A percentile compares a stretch with the other conserved stretches of the same genome.
Evolutionary conservation across 441 rosid genomes (phyloP).

Genomic region (Syzygium syzygioides): DNA sequence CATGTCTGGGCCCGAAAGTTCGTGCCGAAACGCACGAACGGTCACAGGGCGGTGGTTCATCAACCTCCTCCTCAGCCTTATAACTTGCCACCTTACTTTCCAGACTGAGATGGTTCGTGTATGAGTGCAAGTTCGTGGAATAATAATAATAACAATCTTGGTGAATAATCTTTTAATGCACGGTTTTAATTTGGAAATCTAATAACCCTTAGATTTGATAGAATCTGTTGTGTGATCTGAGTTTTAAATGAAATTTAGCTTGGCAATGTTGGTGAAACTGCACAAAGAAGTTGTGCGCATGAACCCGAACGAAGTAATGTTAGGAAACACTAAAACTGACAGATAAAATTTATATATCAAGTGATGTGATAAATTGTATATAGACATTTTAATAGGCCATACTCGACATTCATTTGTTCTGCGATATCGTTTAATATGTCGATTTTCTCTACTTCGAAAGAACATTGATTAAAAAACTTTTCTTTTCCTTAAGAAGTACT

Average conservation of each 20-base stretch:
- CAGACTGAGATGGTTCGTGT: neutral
- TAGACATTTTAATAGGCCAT: neutral
- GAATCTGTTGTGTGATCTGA: neutral
- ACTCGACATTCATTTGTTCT: no score
- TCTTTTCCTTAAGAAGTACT: neutral
- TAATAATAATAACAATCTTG: neutral
- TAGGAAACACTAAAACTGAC: neutral
- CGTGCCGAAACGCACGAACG: constrained; percentile 24
- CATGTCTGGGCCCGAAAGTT: constrained; percentile 58
- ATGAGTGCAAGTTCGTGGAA: neutral
- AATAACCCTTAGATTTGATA: neutral
- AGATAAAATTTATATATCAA: neutral
- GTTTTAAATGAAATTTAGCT: neutral
- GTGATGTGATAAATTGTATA: neutral
- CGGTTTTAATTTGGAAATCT: constrained; percentile 2
- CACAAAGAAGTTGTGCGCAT: neutral
- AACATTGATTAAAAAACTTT: neutral
- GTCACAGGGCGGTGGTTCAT: neutral
- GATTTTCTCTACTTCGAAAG: neutral
- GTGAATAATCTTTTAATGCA: neutral
- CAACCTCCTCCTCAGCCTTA: neutral
- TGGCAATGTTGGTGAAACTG: neutral
- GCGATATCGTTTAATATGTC: neutral
- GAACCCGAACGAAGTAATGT: neutral
- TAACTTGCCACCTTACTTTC: neutral